These are phyloP conservation scores for Salvia sclarea DNA, from an alignment of 305 asterid species.

Conservation along the genomic window DNA sequence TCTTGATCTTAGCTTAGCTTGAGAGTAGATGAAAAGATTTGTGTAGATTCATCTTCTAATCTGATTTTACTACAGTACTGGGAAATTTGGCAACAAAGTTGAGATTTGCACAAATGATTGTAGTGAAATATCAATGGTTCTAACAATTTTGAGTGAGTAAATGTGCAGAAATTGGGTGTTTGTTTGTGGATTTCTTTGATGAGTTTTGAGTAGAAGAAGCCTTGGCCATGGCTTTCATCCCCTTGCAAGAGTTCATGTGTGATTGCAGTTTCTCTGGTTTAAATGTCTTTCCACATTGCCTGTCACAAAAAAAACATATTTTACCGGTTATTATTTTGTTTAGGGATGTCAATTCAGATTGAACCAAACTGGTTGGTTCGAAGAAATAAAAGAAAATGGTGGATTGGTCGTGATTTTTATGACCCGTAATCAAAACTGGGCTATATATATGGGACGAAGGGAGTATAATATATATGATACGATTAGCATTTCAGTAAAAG, in stretches of 20 bases:
- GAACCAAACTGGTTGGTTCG: too few species aligned
- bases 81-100: conserved; percentile 12
- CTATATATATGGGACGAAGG: too few species aligned
- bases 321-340: not conserved
- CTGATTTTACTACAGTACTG: too few species aligned
- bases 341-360: too few species aligned
- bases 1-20: conserved; percentile 22
- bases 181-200: conserved; percentile 26
- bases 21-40: conserved; percentile 1
- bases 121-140: not conserved
- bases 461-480: too few species aligned
- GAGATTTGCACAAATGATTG: not conserved
- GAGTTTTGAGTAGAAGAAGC: conserved; percentile 25
- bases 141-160: conserved; percentile 37
- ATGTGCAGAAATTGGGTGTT: conserved; percentile 41
- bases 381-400: too few species aligned
- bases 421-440: too few species aligned
- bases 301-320: conserved; percentile 30
- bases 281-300: conserved; percentile 80
- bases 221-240: conserved; percentile 52
- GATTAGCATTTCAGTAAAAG: too few species aligned
- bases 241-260: conserved; percentile 85
- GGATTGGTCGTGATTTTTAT: too few species aligned
- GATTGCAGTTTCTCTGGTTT: conserved; percentile 77
- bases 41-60: too few species aligned